Evolutionary conservation across 495 filamentous ascomycete species (phyloP), one percentile per base, ranked within the genome.

Genomic region (Trichoderma gamsii): DNA sequence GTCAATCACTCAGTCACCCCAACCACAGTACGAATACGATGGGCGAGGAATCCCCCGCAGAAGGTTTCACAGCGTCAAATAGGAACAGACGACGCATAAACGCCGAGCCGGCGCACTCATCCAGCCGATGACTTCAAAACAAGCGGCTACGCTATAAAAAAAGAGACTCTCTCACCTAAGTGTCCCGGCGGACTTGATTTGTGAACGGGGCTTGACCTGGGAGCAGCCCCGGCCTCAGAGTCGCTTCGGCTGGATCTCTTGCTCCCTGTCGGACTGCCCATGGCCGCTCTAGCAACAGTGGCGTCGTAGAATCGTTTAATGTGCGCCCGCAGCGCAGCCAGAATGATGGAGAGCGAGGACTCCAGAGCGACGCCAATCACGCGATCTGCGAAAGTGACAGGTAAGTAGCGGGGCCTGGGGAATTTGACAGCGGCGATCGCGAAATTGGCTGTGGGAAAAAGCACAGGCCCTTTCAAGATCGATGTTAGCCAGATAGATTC

Each of bases 181-280:
- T 15, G 9, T 15, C 27, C 56, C n/a, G 25, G 15, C 15, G 56
- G 56, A 61, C 56, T 61, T 9, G 25, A 61, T 21, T 35, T 61
- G 56, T 13, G 16, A 0, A 61, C 11, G 16, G 56, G 56, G 25
- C 56, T 61, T 8, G 56, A 61, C 3, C 27, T 18, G 29, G 56
- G 27, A 29, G 56, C 56, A 61, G 27, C 25, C 27, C 56, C 56
- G 29, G 56, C 56, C 25, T 32, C 16, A 5, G 56, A 61, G 25
- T 61, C 56, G 12, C 56, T 61, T 29, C 56, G 56, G 56, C 56
- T 61, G 23, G 56, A 61, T 32, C 56, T 61, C 27, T 61, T 61
- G 56, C 56, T 61, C 56, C 56, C 56, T 61, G 56, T 32, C 12
- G 56, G 25, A 16, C 56, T 61, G 7, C 56, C 25, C 25, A 32